Base-by-base conservation (phyloP, 148 eudicot genomes). In the Vaccinium myrtillus region DNA sequence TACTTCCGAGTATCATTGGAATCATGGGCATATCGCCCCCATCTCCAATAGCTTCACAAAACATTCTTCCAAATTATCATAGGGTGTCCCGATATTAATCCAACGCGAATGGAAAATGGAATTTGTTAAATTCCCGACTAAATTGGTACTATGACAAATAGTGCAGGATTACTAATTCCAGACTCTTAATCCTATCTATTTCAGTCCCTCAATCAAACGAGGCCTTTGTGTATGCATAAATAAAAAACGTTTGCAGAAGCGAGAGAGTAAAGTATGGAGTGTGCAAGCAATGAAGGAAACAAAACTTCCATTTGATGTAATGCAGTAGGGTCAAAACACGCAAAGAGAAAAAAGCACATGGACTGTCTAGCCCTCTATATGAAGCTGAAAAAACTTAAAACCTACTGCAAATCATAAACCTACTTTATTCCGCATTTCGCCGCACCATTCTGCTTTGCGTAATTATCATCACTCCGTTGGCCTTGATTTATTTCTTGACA, bases 251-350 rank as follows among this genome's bases (percentile, higher is more conserved):
- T 1, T n/a, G 32, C 27, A 65, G 71, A 65, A 25, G 14, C 27
- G 71, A n/a, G 71, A 23, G 21, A 58, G 19, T 58, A 18, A n/a
- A 43, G 46, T 43, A 43, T 43, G 46, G 5, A 54, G 58, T 14
- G 58, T 54, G 58, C 58, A 54, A 54, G 58, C 54, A 77, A 77
- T 77, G 61, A 2, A 70, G 39, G 23, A 59, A 30, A 74, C 46
- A 59, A 75, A 76, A 58, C 25, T 75, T 77, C 30, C 75, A 46
- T 83, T 61, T 77, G 36, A 25, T 23, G 55, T n/a, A 49, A 18
- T 49, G 30, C 23, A 46, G 1, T 16, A 39, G 18, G 12, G 51
- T 0, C 3, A 1, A 58, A 5, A 75, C 80, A 19, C 61, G 73
- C 61, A 56, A 48, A 59, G 65, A 59, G 65, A 61, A 77, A 23